Percentiles rank a stretch among this genome's conserved stretches.
These are phyloP conservation scores for Zizania palustris DNA, from an alignment of 202 grass and related monocot genomes.

Conservation along the genomic window DNA sequence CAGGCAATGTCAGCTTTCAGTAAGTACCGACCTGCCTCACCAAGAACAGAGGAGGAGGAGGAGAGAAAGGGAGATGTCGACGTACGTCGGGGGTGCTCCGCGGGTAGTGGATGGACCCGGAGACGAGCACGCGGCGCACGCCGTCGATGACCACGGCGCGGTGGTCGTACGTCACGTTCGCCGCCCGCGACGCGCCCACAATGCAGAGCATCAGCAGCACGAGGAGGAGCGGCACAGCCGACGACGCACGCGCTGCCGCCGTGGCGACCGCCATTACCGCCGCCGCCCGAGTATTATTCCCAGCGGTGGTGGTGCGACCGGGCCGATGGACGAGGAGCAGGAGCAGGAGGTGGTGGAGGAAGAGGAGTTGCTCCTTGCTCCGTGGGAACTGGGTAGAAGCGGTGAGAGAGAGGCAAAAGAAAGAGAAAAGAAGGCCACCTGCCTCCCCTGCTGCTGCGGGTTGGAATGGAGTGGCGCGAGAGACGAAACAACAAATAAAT, in stretches of 20 bases:
- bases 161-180: constrained; percentile 90
- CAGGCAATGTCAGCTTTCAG: not conserved
- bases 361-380: constrained; percentile 35
- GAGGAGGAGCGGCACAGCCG: constrained; percentile 2
- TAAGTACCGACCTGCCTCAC: not conserved
- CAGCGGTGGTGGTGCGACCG: constrained; percentile 24
- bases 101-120: constrained; percentile 97
- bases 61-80: not conserved
- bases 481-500: not conserved
- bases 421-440: not conserved
- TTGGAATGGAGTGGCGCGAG: constrained; percentile 19
- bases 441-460: not conserved
- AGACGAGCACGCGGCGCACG: constrained; percentile 86
- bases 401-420: not conserved
- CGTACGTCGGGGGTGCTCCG: constrained; percentile 91
- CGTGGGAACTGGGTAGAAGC: constrained; percentile 3
- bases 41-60: not conserved
- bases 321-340: not conserved
- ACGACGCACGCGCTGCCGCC: not conserved
- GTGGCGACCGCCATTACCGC: constrained; percentile 3
- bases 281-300: constrained; percentile 9
- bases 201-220: constrained; percentile 41
- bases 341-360: not conserved
- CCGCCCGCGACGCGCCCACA: constrained; percentile 39
- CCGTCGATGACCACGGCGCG: constrained; percentile 88